Evolutionary conservation across 2,329 filamentous ascomycete genomes (phyloP).

Genomic region (Aspergillus calidoustus): DNA sequence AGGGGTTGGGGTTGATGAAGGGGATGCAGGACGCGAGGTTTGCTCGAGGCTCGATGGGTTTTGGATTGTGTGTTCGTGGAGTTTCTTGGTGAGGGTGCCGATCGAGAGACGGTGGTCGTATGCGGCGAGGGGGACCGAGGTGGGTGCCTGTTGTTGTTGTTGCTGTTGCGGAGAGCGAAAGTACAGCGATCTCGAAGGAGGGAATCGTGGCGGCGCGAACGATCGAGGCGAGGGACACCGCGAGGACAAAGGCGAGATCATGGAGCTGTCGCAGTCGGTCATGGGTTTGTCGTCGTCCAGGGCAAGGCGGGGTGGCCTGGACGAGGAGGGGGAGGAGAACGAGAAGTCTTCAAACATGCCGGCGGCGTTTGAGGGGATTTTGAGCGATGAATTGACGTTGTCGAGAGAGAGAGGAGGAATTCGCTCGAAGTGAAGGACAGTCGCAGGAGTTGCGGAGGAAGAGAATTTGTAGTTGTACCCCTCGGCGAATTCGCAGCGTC

Average conservation of each 20-base stretch:
- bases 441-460: neutral
- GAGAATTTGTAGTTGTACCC: neutral
- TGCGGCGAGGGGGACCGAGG: slow-evolving; percentile 50
- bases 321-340: slow-evolving; percentile 44
- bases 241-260: slow-evolving; percentile 48
- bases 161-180: slow-evolving; percentile 39
- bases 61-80: slow-evolving; percentile 46
- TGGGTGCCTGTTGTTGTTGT: slow-evolving; percentile 30
- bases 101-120: slow-evolving; percentile 48
- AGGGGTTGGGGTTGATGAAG: slow-evolving; percentile 24
- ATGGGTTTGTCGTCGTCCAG: slow-evolving; percentile 42
- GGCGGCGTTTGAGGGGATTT: neutral
- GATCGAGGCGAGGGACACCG: slow-evolving; percentile 48
- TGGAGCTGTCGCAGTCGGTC: slow-evolving; percentile 41
- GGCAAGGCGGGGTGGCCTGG: slow-evolving; percentile 31
- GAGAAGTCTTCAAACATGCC: slow-evolving; percentile 50
- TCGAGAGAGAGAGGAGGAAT: neutral
- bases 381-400: neutral
- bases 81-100: slow-evolving; percentile 44
- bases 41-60: slow-evolving; percentile 27
- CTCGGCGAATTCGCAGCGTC: slow-evolving; percentile 9
- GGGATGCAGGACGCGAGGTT: slow-evolving; percentile 25
- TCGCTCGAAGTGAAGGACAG: neutral
- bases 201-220: slow-evolving; percentile 33
- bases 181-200: slow-evolving; percentile 38